Conservation (phyloP, 164 flowering plant species). For the Vitis riparia region DNA sequence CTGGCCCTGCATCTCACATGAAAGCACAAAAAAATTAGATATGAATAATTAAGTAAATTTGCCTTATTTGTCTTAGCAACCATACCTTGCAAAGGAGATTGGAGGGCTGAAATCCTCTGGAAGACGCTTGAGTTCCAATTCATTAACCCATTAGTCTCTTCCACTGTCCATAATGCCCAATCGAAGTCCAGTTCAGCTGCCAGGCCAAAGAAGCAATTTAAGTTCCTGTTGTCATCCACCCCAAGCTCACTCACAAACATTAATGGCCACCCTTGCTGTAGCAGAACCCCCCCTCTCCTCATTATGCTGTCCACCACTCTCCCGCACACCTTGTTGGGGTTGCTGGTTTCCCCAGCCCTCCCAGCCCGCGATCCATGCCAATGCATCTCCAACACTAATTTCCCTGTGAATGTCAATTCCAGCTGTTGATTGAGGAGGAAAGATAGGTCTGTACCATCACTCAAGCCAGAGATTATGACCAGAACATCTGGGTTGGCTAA, state of each 20-base stretch:
- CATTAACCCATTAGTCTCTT: constrained; percentile 63
- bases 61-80: no score
- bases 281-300: constrained; percentile 26
- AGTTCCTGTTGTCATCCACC: constrained; percentile 69
- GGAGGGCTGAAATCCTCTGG: constrained; percentile 49
- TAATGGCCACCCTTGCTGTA: constrained; percentile 56
- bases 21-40: no score
- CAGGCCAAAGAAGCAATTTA: constrained; percentile 65
- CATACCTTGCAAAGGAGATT: constrained; percentile 68
- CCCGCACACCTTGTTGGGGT: constrained; percentile 65
- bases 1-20: constrained; percentile 66
- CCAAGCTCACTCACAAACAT: constrained; percentile 78
- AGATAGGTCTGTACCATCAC: constrained; percentile 57
- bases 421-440: constrained; percentile 47
- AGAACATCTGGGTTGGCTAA: constrained; percentile 72
- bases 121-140: constrained; percentile 49
- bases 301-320: constrained; percentile 26
- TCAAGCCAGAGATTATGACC: constrained; percentile 72
- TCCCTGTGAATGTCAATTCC: constrained; percentile 50
- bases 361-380: constrained; percentile 72
- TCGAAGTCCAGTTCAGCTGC: constrained; percentile 83
- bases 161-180: constrained; percentile 77
- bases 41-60: no score
- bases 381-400: constrained; percentile 69
- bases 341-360: constrained; percentile 49